Conservation (phyloP, 805 yeast genomes). For the Lachancea waltii region DNA sequence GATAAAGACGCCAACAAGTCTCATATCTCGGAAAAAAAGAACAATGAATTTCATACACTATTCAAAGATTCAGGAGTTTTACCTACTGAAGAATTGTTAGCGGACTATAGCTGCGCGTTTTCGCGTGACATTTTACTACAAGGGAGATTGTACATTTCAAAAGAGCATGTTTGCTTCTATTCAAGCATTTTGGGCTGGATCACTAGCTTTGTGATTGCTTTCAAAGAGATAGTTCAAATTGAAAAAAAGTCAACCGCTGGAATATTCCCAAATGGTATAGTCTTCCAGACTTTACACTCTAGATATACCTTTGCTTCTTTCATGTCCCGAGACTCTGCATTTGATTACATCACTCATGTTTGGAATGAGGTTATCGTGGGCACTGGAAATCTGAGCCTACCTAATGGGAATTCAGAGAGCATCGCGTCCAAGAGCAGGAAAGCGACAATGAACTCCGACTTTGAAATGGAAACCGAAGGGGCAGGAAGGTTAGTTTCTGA, state of each 20-base stretch:
- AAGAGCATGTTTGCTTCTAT: constrained; percentile 52
- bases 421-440: constrained; percentile 1
- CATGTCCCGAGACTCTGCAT: constrained; percentile 49
- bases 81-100: constrained; percentile 45
- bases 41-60: constrained; percentile 52
- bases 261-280: constrained; percentile 63
- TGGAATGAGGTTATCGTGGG: constrained; percentile 46
- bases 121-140: constrained; percentile 61
- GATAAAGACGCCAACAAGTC: background rate
- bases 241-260: constrained; percentile 63
- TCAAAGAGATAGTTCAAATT: constrained; percentile 55
- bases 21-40: constrained; percentile 39
- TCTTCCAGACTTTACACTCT: constrained; percentile 55
- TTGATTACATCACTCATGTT: constrained; percentile 46
- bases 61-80: constrained; percentile 46
- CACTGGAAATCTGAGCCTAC: background rate
- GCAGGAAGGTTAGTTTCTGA: background rate
- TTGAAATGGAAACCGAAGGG: constrained; percentile 1
- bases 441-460: constrained; percentile 11
- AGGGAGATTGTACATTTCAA: constrained; percentile 56
- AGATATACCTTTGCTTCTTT: constrained; percentile 61
- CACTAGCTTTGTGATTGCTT: constrained; percentile 50
- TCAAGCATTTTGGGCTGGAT: constrained; percentile 65
- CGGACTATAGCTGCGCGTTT: constrained; percentile 59
- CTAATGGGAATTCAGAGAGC: constrained; percentile 1